A percentile compares a stretch with the other conserved stretches of the same genome.
phyloP scores from a whole-genome alignment of 441 rosid genomes.

The Dalechampia spathulata region DNA sequence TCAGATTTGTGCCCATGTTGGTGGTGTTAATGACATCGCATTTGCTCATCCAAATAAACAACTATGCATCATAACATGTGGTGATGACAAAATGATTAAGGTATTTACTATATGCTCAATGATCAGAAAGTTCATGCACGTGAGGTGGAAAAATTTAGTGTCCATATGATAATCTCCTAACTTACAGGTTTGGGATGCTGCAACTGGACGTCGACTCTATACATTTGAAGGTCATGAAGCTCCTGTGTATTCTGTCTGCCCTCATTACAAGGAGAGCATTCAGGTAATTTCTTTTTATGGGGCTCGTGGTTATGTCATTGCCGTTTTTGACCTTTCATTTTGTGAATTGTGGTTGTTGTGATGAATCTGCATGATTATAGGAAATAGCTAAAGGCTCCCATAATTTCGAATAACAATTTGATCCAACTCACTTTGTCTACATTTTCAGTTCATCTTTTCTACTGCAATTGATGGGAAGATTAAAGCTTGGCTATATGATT shows the following conservation, averaged over 20 bases:
- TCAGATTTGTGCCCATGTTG: conserved; percentile 65
- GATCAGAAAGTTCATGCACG: neutral
- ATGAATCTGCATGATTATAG: neutral
- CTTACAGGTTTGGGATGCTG: conserved; percentile 76
- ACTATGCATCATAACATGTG: conserved; percentile 68
- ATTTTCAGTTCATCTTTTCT: conserved; percentile 74
- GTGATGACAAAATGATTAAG: conserved; percentile 81
- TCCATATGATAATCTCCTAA: neutral
- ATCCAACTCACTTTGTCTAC: conserved; percentile 6
- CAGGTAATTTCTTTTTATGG: conserved; percentile 33
- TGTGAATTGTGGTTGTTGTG: neutral
- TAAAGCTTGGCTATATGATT: conserved; percentile 86
- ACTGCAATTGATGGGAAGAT: conserved; percentile 90
- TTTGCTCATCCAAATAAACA: conserved; percentile 63
- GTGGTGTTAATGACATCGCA: conserved; percentile 61
- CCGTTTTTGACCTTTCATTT: neutral
- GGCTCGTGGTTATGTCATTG: conserved; percentile 1
- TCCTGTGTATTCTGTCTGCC: conserved; percentile 84
- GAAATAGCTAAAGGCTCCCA: neutral
- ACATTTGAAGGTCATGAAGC: conserved; percentile 88
- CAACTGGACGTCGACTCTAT: conserved; percentile 40
- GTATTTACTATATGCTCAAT: conserved; percentile 22
- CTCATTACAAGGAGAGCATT: conserved; percentile 69
- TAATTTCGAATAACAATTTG: conserved; percentile 4
- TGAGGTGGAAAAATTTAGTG: conserved; percentile 3